phyloP scores from a whole-genome alignment of 2,329 filamentous ascomycete genomes.

The Cladosporium sp. region DNA sequence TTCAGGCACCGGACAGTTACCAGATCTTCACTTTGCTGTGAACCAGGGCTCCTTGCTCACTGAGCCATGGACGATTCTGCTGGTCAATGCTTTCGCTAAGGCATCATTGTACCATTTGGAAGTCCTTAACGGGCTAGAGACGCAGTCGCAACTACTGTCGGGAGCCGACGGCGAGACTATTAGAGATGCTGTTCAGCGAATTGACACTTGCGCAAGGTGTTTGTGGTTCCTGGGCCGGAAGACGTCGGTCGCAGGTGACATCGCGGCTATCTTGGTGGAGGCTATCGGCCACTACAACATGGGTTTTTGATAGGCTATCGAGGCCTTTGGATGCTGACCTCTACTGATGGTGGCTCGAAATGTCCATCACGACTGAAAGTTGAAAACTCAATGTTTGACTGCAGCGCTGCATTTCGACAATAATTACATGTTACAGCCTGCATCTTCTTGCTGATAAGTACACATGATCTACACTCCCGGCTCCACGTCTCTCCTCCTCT shows the following conservation, averaged over 20 bases:
- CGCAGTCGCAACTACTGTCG: background rate
- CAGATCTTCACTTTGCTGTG: conserved; percentile 11
- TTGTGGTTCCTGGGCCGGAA: conserved; percentile 7
- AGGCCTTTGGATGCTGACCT: background rate
- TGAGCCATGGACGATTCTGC: conserved; percentile 11
- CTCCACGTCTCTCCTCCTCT: background rate
- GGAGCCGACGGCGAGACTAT: background rate
- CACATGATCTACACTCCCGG: background rate
- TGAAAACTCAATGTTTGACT: background rate
- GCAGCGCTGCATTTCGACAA: background rate
- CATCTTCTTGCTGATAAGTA: background rate
- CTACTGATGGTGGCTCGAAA: background rate
- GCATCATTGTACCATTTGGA: background rate
- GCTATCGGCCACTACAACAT: background rate
- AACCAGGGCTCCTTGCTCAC: conserved; percentile 12
- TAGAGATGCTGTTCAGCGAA: background rate
- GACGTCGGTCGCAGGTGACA: background rate
- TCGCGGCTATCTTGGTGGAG: background rate
- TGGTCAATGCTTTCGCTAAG: conserved; percentile 10
- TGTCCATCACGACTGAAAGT: background rate
- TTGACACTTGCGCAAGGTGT: conserved; percentile 5
- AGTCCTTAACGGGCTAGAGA: background rate
- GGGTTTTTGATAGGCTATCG: background rate
- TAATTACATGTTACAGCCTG: background rate
- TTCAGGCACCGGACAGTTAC: background rate